Percentiles rank a stretch among this genome's conserved stretches.
phyloP scores from a whole-genome alignment of 345 rosid species.

The Sonneratia alba region DNA sequence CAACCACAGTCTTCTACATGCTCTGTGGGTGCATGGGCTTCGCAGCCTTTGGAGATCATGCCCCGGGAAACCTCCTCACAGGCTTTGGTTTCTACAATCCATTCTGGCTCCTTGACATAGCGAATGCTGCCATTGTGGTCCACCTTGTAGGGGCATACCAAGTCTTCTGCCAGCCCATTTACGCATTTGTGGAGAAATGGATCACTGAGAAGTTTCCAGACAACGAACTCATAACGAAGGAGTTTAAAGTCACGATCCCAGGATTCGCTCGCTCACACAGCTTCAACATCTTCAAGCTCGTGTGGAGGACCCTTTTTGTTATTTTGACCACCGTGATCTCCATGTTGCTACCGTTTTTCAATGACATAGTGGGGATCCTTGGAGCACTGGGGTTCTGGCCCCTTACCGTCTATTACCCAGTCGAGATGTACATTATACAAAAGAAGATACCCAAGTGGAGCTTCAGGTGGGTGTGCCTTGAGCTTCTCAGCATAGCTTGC shows the following conservation, averaged over 20 bases:
- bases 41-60: constrained; percentile 29
- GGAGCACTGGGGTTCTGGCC: constrained; percentile 45
- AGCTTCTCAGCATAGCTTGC: constrained; percentile 25
- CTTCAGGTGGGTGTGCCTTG: constrained; percentile 27
- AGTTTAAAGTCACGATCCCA: constrained; percentile 17
- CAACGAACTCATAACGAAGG: constrained; percentile 18
- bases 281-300: constrained; percentile 24
- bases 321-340: constrained; percentile 27
- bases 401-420: constrained; percentile 28
- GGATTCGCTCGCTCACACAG: constrained; percentile 8
- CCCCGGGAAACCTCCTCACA: constrained; percentile 35
- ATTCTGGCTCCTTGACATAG: constrained; percentile 38
- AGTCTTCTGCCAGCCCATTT: constrained; percentile 34
- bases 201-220: constrained; percentile 20
- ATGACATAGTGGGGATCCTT: constrained; percentile 30
- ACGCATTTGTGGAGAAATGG: constrained; percentile 32
- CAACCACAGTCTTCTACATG: constrained; percentile 34
- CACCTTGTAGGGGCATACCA: constrained; percentile 38
- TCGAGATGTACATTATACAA: constrained; percentile 32
- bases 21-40: constrained; percentile 36
- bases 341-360: constrained; percentile 33
- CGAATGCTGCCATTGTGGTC: constrained; percentile 28
- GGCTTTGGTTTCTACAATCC: constrained; percentile 38
- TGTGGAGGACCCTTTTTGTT: constrained; percentile 32
- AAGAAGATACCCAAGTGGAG: constrained; percentile 32